Conservation (phyloP, 1,284 basidiomycete species). For the Serendipita sp. region DNA sequence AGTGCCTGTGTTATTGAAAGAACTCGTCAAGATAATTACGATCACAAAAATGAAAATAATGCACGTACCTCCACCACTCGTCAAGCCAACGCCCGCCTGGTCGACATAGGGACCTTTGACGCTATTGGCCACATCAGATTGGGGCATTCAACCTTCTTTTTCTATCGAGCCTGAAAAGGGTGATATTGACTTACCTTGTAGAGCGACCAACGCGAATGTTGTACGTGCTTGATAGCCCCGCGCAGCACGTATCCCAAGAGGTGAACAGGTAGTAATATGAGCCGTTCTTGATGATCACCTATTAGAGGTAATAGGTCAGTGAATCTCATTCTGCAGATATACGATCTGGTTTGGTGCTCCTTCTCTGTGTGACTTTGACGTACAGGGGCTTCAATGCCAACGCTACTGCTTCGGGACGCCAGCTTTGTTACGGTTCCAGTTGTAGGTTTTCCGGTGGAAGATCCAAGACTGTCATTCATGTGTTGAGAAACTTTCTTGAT, state of each 20-base stretch:
- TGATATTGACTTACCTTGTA: slow-evolving; percentile 22
- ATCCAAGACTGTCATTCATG: slow-evolving; percentile 13
- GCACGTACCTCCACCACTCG: slow-evolving; percentile 29
- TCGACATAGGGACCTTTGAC: slow-evolving; percentile 35
- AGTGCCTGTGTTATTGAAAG: slow-evolving; percentile 21
- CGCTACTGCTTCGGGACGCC: slow-evolving; percentile 24
- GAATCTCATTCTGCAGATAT: background rate
- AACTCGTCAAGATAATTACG: background rate
- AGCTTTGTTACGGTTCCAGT: slow-evolving; percentile 28
- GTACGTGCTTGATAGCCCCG: slow-evolving; percentile 37
- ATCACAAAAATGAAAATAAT: background rate
- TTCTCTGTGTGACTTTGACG: slow-evolving; percentile 9
- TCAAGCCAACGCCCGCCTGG: slow-evolving; percentile 29
- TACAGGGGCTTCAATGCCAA: background rate
- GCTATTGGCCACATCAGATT: slow-evolving; percentile 15
- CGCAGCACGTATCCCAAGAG: slow-evolving; percentile 42
- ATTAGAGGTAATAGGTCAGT: background rate
- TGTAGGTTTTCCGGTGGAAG: slow-evolving; percentile 31
- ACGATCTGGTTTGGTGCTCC: background rate
- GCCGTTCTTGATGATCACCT: slow-evolving; percentile 29
- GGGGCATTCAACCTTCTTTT: background rate
- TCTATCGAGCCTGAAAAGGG: background rate
- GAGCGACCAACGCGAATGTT: slow-evolving; percentile 44
- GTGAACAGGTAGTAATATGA: slow-evolving; percentile 43
- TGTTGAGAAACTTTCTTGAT: background rate